Evolutionary conservation across 139 green algal genomes (phyloP), one percentile per base, ranked within the genome.

Genomic region (Desmodesmus armatus): DNA sequence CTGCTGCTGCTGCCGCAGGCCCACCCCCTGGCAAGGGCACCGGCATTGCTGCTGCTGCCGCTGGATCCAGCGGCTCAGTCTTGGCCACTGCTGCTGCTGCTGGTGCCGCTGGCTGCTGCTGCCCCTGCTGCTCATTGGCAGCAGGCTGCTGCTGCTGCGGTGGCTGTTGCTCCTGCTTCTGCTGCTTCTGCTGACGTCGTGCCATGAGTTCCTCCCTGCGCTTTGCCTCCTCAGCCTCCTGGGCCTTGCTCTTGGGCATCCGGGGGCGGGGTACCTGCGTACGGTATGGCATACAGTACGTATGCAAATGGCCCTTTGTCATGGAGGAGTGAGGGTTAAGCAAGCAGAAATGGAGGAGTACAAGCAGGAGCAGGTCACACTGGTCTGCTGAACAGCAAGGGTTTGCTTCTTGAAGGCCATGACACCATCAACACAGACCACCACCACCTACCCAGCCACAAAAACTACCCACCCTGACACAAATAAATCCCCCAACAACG

Each of bases 201-300:
- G 47, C 47, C 47, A 58, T 39, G 60, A 39, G 37, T 58, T 79
- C 43, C 21, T 43, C 29, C 43, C 31, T 13, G 9, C 39, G 69
- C 69, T 60, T 2, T 41, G 17, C 11, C 71, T 79, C 35, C 21
- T 9, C 15, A 19, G 51, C 37, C 41, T 60, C 1, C 41, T 80
- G 29, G 17, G 44, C 31, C 23, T 66, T 75, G 9, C 19, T 63
- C 41, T 63, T 49, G 60, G 79, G 79, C 79, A 85, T 25, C 44
- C 15, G 31, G 63, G 55, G 29, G 25, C 5, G 0, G 41, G 79
- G 31, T 85, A 85, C 79, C 79, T 85, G 78, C 40, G 43, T 15
- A 23, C 29, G 63, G 4, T 39, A 58, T 3, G 17, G 0, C 43
- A 62, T 9, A 27, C 17, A 25, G 21, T 51, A 3, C 1, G 37